These are phyloP conservation scores for Desmodesmus armatus DNA, from an alignment of 139 green algal genomes.

Conservation along the genomic window DNA sequence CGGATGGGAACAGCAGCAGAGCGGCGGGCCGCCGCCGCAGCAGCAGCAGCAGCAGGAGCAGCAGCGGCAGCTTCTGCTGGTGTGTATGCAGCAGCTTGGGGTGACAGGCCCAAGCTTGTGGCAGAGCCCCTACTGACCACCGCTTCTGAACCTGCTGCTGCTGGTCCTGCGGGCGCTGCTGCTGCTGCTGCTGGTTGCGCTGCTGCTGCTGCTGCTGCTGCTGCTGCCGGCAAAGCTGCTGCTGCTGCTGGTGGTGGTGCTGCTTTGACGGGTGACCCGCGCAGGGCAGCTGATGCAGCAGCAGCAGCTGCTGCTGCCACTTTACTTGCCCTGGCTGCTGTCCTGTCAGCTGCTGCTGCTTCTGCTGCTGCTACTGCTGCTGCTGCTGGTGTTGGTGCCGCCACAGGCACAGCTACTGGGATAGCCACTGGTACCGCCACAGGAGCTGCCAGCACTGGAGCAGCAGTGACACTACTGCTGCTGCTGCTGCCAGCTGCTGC, in stretches of 20 bases:
- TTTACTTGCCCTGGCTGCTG: not conserved
- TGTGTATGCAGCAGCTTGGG: not conserved
- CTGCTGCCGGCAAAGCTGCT: not conserved
- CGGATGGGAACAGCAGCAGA: no score
- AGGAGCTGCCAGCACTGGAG: not conserved
- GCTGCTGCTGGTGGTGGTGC: slow-evolving; percentile 6
- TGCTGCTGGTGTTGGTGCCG: not conserved
- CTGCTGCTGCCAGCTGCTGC: not conserved
- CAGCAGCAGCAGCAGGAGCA: not conserved
- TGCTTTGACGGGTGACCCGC: not conserved
- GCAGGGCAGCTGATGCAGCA: no score
- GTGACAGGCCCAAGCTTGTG: no score
- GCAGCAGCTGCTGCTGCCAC: not conserved
- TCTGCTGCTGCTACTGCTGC: not conserved
- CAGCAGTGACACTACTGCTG: not conserved
- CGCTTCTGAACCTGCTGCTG: not conserved
- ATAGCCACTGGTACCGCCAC: not conserved
- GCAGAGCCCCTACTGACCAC: not conserved
- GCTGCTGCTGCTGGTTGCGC: not conserved
- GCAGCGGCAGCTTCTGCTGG: not conserved
- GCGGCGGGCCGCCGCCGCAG: not conserved
- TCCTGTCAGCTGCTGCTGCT: not conserved
- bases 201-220: not conserved
- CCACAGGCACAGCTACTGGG: not conserved
- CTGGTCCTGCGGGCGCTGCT: not conserved